A percentile compares a stretch with the other conserved stretches of the same genome.
Conservation (phyloP, 2,329 filamentous ascomycete genomes). For the Microcyclosporella mali region DNA sequence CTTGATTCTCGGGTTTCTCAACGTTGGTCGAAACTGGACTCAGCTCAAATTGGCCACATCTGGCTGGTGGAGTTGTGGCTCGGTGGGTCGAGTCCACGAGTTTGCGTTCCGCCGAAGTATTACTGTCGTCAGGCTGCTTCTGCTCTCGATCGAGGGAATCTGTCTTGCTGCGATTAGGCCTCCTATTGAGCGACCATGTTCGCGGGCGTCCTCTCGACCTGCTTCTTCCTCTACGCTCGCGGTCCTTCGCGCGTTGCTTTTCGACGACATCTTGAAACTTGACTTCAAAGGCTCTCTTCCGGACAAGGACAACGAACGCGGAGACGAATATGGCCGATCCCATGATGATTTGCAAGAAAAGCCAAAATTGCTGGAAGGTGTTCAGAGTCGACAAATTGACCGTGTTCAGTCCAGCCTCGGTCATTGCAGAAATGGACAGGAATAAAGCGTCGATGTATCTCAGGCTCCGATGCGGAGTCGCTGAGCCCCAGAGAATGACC, state of each 20-base stretch:
- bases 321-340: conserved; percentile 64
- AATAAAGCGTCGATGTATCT: conserved; percentile 61
- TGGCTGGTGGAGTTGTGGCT: neutral
- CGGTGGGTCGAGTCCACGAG: neutral
- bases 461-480: conserved; percentile 47
- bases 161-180: neutral
- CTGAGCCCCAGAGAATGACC: conserved; percentile 56
- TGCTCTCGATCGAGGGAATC: neutral
- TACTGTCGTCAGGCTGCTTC: neutral
- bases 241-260: conserved; percentile 31
- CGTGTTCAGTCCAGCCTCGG: conserved; percentile 61
- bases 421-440: conserved; percentile 60
- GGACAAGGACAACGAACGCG: conserved; percentile 55
- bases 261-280: conserved; percentile 52
- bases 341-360: conserved; percentile 60
- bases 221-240: conserved; percentile 13
- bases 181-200: conserved; percentile 5
- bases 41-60: neutral
- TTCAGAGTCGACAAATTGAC: conserved; percentile 59
- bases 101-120: neutral
- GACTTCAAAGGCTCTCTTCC: conserved; percentile 57
- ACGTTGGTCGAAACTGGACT: neutral
- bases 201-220: conserved; percentile 31
- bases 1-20: neutral
- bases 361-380: conserved; percentile 60